Percentiles rank a stretch among this genome's conserved stretches.
Conservation (phyloP, 2,329 filamentous ascomycete species). For the Fusarium falciforme region DNA sequence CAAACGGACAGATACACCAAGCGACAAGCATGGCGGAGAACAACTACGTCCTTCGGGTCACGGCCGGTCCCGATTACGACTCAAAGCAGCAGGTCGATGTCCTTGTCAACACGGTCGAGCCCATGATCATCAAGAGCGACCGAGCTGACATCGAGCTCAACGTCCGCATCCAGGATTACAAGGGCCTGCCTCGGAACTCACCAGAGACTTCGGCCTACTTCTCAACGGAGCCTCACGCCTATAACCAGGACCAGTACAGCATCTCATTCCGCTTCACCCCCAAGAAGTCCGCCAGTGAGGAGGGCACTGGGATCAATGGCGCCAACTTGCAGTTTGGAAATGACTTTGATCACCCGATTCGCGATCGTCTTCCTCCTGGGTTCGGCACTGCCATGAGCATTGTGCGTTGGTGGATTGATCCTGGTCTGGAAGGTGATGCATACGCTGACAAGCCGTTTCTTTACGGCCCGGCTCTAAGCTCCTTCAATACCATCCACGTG, state of each 20-base stretch:
- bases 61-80: conserved; percentile 83
- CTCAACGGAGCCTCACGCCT: conserved; percentile 71
- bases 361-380: conserved; percentile 85
- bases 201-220: conserved; percentile 84
- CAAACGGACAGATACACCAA: not conserved
- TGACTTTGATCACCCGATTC: conserved; percentile 92
- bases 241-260: conserved; percentile 82
- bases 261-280: conserved; percentile 83
- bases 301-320: conserved; percentile 67
- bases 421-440: conserved; percentile 88
- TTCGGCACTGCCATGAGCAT: conserved; percentile 87
- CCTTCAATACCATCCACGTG: conserved; percentile 81
- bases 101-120: conserved; percentile 76
- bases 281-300: conserved; percentile 56
- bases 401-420: conserved; percentile 91
- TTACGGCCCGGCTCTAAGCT: conserved; percentile 84
- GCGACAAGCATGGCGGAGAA: conserved; percentile 65
- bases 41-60: conserved; percentile 82
- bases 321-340: conserved; percentile 90
- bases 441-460: conserved; percentile 88
- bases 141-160: conserved; percentile 75
- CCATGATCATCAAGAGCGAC: conserved; percentile 71
- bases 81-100: conserved; percentile 77
- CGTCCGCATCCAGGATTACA: conserved; percentile 76
- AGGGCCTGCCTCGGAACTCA: conserved; percentile 77